Base-by-base conservation (phyloP, 2,329 filamentous ascomycete species). In the Parasarocladium wereldwijsianum region DNA sequence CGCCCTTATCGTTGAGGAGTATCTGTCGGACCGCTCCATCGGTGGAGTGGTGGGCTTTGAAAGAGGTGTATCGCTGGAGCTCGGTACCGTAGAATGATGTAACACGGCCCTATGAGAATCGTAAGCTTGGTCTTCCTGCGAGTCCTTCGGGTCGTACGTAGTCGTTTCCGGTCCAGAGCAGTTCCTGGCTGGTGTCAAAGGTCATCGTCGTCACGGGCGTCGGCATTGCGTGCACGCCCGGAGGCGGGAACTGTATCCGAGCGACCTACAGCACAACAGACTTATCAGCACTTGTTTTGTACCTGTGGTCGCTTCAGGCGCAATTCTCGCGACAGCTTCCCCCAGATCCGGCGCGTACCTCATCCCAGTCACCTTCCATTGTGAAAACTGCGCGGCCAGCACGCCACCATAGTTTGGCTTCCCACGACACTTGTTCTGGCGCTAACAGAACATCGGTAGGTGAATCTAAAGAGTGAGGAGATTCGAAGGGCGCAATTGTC, bases 161-260 rank as follows among this genome's bases (percentile, higher is more conserved):
- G 58, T 90, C 82, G 52, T 90, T 93, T 26, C 86, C 92, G 3
- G 76, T 74, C 90, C 92, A 98, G 31, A 98, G 58, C 20, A 98
- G 66, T 52, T 98, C 90, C 51, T 93, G 80, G 22, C 68, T 66
- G 34, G 78, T 79, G 52, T 98, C 90, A 54, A 98, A 98, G 27
- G 80, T 78, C 52, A 94, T 70, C 3, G 84, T 77, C 25, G 80
- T 77, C 41, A 84, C 73, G 34, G 73, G 72, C 14, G 79, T 79
- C 24, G 76, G 68, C 45, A 79, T 60, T 40, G 68, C 68, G 58
- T 79, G 75, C 45, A 73, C 64, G 48, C 72, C 76, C 45, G 80
- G 75, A 44, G 81, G 75, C 52, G 84, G 82, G 55, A 92, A 72
- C 51, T 75, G 69, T 57, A 90, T 74, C 55, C 84, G 79, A 55